These are phyloP conservation scores for Candolleomyces efflorescens DNA, from an alignment of 768 basidiomycete genomes.

Conservation along the genomic window DNA sequence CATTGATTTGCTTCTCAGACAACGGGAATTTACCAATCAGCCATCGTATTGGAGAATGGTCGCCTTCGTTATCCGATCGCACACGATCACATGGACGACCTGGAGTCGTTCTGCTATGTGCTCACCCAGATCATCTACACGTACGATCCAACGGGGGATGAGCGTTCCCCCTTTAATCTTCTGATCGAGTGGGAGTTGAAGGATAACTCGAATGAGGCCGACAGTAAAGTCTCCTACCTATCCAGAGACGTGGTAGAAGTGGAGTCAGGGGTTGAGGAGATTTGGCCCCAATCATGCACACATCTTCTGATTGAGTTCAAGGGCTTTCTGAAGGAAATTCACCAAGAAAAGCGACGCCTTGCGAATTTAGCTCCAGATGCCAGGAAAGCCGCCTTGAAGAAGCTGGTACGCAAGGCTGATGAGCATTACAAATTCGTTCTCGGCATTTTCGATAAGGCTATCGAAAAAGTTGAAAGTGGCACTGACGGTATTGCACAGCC, in stretches of 20 bases:
- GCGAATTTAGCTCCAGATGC: too few species aligned
- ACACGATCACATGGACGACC: slow-evolving; percentile 1
- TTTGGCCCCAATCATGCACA: too few species aligned
- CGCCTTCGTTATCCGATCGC: neutral
- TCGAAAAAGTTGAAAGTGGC: neutral
- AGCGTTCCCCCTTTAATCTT: neutral
- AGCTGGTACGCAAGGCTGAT: neutral
- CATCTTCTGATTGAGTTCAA: too few species aligned
- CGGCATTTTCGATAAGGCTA: neutral
- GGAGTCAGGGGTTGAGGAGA: too few species aligned
- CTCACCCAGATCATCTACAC: neutral
- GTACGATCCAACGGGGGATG: neutral
- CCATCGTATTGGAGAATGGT: neutral
- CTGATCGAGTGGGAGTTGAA: too few species aligned
- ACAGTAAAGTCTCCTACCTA: too few species aligned
- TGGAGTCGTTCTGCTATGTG: slow-evolving; percentile 7
- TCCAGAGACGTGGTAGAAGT: too few species aligned
- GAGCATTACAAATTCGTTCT: neutral
- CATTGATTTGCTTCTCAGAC: neutral
- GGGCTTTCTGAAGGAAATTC: too few species aligned
- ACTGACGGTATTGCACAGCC: too few species aligned
- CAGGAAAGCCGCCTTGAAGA: neutral
- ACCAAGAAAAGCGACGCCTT: too few species aligned
- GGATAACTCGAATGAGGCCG: too few species aligned
- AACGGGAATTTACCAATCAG: slow-evolving; percentile 1